phyloP scores from a whole-genome alignment of 176 grass and related monocot genomes.

The Thinopyrum elongatum region DNA sequence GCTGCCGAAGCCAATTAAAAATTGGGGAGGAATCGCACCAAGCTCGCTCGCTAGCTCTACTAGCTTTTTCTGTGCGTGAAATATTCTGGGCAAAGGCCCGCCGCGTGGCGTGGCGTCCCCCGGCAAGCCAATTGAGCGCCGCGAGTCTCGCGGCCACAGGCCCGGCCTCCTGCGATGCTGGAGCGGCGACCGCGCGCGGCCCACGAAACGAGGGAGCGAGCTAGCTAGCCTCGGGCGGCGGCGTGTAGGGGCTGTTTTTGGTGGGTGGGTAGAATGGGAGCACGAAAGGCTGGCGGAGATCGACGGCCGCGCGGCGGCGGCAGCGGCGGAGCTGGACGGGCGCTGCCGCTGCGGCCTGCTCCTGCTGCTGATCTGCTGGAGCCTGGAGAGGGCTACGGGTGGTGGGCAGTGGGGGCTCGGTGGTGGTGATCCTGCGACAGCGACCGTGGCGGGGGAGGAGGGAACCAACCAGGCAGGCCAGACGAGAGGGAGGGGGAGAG shows the following conservation, averaged over 20 bases:
- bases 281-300: not conserved
- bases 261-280: not conserved
- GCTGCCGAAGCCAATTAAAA: not conserved
- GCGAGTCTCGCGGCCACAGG: not conserved
- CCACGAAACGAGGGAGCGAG: not conserved
- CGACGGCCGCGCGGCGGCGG: conserved; percentile 23
- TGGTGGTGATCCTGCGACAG: not conserved
- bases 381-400: not conserved
- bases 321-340: not conserved
- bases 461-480: not conserved
- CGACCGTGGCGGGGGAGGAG: not conserved
- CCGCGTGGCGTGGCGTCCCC: not conserved
- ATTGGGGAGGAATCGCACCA: conserved; percentile 27
- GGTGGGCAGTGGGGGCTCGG: not conserved
- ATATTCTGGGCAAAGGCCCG: not conserved
- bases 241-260: not conserved
- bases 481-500: too few relatives aligned
- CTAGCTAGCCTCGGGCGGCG: not conserved
- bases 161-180: not conserved
- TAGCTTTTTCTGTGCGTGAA: not conserved
- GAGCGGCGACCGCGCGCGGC: not conserved
- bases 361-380: not conserved
- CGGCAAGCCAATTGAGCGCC: conserved; percentile 1
- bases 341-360: not conserved
- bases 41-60: not conserved